Base-by-base conservation (phyloP, 768 basidiomycete genomes). In the Mycena indigotica region DNA sequence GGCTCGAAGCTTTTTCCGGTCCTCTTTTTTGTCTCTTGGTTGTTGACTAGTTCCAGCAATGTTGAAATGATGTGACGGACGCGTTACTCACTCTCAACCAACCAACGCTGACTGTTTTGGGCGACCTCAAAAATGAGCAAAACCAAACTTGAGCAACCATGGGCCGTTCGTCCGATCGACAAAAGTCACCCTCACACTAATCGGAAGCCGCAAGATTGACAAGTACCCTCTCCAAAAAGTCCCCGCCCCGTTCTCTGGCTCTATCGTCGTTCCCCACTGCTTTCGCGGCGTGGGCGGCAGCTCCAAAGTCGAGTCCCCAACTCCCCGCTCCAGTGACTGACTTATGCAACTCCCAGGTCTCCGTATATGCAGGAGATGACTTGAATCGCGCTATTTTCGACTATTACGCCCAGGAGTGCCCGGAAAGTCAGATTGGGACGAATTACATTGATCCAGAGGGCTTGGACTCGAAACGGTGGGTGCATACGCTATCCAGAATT, bases 361-460 rank as follows among this genome's bases (percentile, higher is more conserved):
- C 46, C 13, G 46, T 48, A 5, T 48, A 48, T 28, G 46, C 24
- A 12, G 46, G 46, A n/a, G 46, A 48, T 26, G 46, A 48, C 19
- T 26, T 48, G 25, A 48, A 48, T n/a, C 46, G 46, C 46, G 46
- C 25, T 13, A 48, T 48, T 12, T 48, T 25, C 46, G 46, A 48
- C 21, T 48, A 48, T n/a, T 48, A 48, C 46, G 46, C 46, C 13
- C 46, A 48, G 21, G 5, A 23, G 25, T 12, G 24, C 8, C 21
- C 46, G 24, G 24, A 48, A 26, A n/a, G 46, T 13, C 46, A 48
- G 46, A 23, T 25, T 13, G 46, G 46, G 24, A 48, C 46, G 46
- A 48, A 48, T 28, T 48, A 48, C 46, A 48, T 48, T n/a, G 46
- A 48, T 28, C 46, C 46, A 10, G 46, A 48, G 23, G 46, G 46